Conservation (phyloP, 768 basidiomycete genomes). For the Tricholoma furcatifolium region DNA sequence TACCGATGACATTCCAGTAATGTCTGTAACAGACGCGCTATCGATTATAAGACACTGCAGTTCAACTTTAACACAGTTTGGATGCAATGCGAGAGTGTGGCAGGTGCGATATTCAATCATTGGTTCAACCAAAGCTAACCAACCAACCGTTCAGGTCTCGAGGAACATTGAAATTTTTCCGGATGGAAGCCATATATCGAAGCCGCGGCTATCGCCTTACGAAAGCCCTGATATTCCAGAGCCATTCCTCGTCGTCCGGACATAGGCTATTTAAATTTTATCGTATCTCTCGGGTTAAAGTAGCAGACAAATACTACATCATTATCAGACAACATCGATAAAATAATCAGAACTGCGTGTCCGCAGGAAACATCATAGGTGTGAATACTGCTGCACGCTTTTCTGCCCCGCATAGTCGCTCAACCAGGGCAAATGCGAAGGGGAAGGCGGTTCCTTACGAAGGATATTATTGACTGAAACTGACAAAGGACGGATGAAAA, state of each 20-base stretch:
- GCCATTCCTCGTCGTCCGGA: constrained; percentile 66
- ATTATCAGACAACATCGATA: no score
- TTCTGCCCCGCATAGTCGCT: constrained; percentile 60
- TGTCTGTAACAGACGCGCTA: constrained; percentile 35
- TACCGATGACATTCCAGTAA: constrained; percentile 25
- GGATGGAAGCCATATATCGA: constrained; percentile 35
- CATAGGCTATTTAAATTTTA: constrained; percentile 24
- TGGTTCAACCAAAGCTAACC: neutral
- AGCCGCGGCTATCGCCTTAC: constrained; percentile 46
- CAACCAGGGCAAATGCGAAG: constrained; percentile 76
- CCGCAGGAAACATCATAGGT: constrained; percentile 72
- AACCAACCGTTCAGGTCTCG: constrained; percentile 38
- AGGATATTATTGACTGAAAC: neutral
- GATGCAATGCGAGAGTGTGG: constrained; percentile 70
- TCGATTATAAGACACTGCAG: constrained; percentile 49
- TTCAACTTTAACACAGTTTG: constrained; percentile 56
- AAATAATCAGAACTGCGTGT: constrained; percentile 35
- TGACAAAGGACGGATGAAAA: constrained; percentile 2
- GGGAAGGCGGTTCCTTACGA: constrained; percentile 69
- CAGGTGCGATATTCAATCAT: constrained; percentile 40
- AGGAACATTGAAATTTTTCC: constrained; percentile 34
- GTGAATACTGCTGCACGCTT: constrained; percentile 59
- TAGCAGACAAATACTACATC: no score
- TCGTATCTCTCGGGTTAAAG: no score
- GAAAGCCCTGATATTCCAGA: constrained; percentile 71